Base-by-base conservation (phyloP, 78 protist species). In the Acrasis kona region DNA sequence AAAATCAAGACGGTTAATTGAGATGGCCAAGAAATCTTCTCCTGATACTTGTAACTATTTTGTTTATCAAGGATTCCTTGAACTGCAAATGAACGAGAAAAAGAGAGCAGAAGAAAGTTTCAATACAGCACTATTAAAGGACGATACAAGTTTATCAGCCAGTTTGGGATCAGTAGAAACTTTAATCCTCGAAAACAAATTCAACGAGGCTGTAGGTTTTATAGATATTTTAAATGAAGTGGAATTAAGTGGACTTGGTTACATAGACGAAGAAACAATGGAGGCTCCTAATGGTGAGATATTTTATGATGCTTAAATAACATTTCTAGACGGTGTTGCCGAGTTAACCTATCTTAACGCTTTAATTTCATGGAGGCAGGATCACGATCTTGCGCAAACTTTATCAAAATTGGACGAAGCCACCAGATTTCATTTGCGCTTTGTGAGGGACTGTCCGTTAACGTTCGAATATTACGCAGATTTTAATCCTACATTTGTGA, bases 401-500 rank as follows among this genome's bases (percentile, higher is more conserved):
- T 28, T 72, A 7, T 65, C 32, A 70, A 27, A 5, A 39, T 29
- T 65, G 37, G 76, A 69, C 28, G 39, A 69, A 69, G 72, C 79
- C 2, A 28, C 64, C 12, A 76, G 39, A 41, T 5, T 68, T 38
- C 87, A 72, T 58, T 66, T 58, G 72, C 1, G 0, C 32, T 8
- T 4, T 39, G 5, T 5, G 27, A 8, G 67, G 58, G 4, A 38
- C 31, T 36, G 2, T 7, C 2, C 42, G 28, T 0, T 40, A 67
- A 12, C 65, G 50, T 29, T 0, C 8, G 68, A 38, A 3, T 78
- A 10, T 77, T 83, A 9, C 35, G 72, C 8, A 39, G 3, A 1
- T 39, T 65, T 84, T 65, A 67, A 88, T 61, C 86, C 92, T 3
- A 75, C 66, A 6, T 8, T 84, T 10, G 2, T 84, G 37, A 64